Conservation (phyloP, 148 eudicot species). For the Simmondsia chinensis region DNA sequence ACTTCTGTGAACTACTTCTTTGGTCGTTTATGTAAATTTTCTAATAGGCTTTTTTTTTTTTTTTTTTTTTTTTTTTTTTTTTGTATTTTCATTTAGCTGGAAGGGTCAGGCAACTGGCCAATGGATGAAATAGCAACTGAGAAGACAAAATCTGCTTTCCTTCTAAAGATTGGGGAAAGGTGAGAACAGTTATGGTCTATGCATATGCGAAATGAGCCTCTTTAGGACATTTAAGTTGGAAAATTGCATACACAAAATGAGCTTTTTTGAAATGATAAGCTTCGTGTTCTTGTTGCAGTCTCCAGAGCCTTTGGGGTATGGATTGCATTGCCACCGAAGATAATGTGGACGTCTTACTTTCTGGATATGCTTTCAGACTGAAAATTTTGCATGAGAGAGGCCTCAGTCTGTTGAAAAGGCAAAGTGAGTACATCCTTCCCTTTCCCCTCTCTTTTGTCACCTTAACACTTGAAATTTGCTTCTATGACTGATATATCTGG, state of each 20-base stretch:
- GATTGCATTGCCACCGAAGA: constrained; percentile 69
- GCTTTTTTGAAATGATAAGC: background rate
- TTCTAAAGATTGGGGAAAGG: constrained; percentile 91
- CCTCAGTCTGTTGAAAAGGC: constrained; percentile 46
- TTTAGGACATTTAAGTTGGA: too few species aligned
- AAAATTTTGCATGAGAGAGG: constrained; percentile 90
- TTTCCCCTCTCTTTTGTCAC: too few species aligned
- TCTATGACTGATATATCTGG: background rate
- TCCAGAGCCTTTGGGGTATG: constrained; percentile 47
- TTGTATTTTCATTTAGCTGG: constrained; percentile 42
- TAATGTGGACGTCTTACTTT: constrained; percentile 60
- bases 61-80: background rate
- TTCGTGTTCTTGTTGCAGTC: constrained; percentile 30
- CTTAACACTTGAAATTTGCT: too few species aligned
- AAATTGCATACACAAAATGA: too few species aligned
- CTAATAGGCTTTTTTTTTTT: background rate
- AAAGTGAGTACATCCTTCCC: constrained; percentile 55
- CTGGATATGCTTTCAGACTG: constrained; percentile 91
- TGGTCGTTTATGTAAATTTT: constrained; percentile 2
- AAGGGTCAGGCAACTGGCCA: constrained; percentile 99
- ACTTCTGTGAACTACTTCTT: too few species aligned
- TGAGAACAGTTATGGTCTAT: constrained; percentile 16
- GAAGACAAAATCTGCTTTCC: constrained; percentile 90
- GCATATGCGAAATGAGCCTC: background rate
- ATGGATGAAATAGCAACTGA: constrained; percentile 82